These are phyloP conservation scores for Symbiodinium natans DNA, from an alignment of 73 alveolate genomes.

Conservation along the genomic window DNA sequence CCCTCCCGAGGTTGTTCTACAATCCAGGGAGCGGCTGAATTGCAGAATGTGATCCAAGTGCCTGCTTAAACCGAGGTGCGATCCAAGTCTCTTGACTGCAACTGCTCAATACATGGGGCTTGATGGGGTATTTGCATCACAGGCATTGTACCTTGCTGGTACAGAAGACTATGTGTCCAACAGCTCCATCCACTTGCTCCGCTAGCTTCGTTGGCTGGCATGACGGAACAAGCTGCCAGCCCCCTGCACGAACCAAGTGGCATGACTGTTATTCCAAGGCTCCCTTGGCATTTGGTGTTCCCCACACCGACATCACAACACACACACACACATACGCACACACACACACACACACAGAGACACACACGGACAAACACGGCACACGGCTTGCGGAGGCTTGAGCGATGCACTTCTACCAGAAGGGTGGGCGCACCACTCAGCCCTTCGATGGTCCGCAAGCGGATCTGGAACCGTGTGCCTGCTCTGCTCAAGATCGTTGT, in stretches of 20 bases:
- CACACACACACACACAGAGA: neutral
- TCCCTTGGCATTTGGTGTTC: too few species aligned
- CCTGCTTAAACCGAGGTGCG: too few species aligned
- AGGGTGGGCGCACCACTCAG: constrained; percentile 17
- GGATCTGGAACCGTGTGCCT: constrained; percentile 72
- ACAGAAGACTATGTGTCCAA: neutral
- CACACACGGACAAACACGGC: neutral
- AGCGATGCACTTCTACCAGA: neutral
- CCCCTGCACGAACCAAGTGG: neutral
- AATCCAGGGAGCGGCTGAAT: too few species aligned
- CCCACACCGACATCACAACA: too few species aligned
- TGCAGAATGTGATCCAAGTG: too few species aligned
- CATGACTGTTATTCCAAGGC: too few species aligned
- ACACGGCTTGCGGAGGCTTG: neutral
- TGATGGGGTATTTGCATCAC: too few species aligned
- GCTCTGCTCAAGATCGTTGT: neutral
- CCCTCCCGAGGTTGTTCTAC: too few species aligned
- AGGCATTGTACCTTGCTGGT: too few species aligned
- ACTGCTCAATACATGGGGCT: too few species aligned
- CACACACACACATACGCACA: too few species aligned
- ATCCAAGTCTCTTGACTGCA: too few species aligned
- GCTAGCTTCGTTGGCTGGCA: constrained; percentile 1
- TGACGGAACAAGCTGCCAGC: constrained; percentile 4
- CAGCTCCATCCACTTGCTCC: neutral
- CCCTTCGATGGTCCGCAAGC: constrained; percentile 85